A percentile compares a stretch with the other conserved stretches of the same genome.
Conservation (phyloP, 164 flowering plant species). For the Liriodendron chinense region DNA sequence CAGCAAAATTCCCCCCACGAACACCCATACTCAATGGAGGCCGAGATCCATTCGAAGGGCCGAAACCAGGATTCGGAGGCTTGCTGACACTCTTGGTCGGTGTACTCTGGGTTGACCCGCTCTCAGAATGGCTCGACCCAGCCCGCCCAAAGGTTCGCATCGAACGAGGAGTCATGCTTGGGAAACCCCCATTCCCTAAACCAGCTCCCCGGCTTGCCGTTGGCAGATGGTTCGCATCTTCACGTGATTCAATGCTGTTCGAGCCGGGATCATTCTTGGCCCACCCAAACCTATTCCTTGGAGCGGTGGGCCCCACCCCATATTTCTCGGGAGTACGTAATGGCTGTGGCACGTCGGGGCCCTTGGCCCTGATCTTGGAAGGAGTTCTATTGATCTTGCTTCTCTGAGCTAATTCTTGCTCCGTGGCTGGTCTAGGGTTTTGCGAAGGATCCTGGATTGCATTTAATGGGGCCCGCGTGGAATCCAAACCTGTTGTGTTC, state of each 20-base stretch:
- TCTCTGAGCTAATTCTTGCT: slow-evolving; percentile 36
- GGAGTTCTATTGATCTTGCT: slow-evolving; percentile 69
- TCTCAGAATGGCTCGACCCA: slow-evolving; percentile 46
- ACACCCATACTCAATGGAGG: slow-evolving; percentile 31
- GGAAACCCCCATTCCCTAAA: slow-evolving; percentile 32
- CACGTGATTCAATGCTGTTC: slow-evolving; percentile 21
- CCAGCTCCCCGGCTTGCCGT: slow-evolving; percentile 23
- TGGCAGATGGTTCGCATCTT: slow-evolving; percentile 29
- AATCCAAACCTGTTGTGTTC: slow-evolving; percentile 23
- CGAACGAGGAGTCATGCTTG: slow-evolving; percentile 53
- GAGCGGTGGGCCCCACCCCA: slow-evolving; percentile 25
- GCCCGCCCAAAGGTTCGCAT: slow-evolving; percentile 42
- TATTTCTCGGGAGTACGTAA: slow-evolving; percentile 76
- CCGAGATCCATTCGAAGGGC: slow-evolving; percentile 24
- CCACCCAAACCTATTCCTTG: slow-evolving; percentile 67
- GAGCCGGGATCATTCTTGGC: slow-evolving; percentile 39
- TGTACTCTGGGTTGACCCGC: slow-evolving; percentile 68
- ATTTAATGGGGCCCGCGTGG: slow-evolving; percentile 56
- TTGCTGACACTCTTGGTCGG: slow-evolving; percentile 87
- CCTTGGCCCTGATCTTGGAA: slow-evolving; percentile 42
- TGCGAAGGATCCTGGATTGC: slow-evolving; percentile 55
- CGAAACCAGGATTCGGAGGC: slow-evolving; percentile 57
- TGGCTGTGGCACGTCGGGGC: slow-evolving; percentile 34
- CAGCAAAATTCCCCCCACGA: slow-evolving; percentile 42
- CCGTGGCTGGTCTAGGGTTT: slow-evolving; percentile 32